Evolutionary conservation across 2,329 filamentous ascomycete species (phyloP).

Genomic region (Diaporthe eres): DNA sequence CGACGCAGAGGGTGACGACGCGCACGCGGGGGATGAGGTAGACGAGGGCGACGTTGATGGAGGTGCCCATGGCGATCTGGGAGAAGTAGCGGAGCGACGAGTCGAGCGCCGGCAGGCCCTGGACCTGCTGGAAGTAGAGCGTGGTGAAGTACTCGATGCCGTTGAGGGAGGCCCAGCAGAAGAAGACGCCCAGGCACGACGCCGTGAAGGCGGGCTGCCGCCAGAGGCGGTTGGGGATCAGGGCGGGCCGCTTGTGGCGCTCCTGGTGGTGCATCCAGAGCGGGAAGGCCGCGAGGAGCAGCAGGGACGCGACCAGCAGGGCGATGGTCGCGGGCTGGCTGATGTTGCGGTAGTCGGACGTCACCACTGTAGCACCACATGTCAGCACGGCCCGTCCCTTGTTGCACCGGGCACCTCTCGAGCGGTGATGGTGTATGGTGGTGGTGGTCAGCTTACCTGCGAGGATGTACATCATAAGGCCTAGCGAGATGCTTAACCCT

Average conservation of each 20-base stretch:
- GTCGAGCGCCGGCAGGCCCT: slow-evolving; percentile 59
- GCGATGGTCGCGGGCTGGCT: slow-evolving; percentile 57
- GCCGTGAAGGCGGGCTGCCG: slow-evolving; percentile 67
- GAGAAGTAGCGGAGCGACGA: slow-evolving; percentile 64
- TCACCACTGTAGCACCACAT: slow-evolving; percentile 48
- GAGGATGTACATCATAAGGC: slow-evolving; percentile 65
- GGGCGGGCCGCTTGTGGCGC: slow-evolving; percentile 60
- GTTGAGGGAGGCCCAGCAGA: slow-evolving; percentile 62
- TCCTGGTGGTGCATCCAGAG: slow-evolving; percentile 69
- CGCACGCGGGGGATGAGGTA: slow-evolving; percentile 56
- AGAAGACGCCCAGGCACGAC: slow-evolving; percentile 65
- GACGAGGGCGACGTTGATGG: slow-evolving; percentile 50
- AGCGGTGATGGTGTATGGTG: background rate
- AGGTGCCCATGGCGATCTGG: slow-evolving; percentile 45
- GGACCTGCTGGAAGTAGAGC: slow-evolving; percentile 65
- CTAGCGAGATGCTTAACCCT: slow-evolving; percentile 61
- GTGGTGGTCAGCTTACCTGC: slow-evolving; percentile 48
- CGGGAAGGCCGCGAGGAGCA: slow-evolving; percentile 63
- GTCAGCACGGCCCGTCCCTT: slow-evolving; percentile 12
- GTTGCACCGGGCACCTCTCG: background rate
- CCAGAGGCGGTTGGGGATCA: slow-evolving; percentile 75
- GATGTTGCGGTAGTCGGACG: slow-evolving; percentile 56
- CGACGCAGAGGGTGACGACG: slow-evolving; percentile 55
- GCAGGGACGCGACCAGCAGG: slow-evolving; percentile 58
- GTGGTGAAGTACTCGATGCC: slow-evolving; percentile 63